Base-by-base conservation (phyloP, 768 basidiomycete genomes). In the Suillus alpinus region DNA sequence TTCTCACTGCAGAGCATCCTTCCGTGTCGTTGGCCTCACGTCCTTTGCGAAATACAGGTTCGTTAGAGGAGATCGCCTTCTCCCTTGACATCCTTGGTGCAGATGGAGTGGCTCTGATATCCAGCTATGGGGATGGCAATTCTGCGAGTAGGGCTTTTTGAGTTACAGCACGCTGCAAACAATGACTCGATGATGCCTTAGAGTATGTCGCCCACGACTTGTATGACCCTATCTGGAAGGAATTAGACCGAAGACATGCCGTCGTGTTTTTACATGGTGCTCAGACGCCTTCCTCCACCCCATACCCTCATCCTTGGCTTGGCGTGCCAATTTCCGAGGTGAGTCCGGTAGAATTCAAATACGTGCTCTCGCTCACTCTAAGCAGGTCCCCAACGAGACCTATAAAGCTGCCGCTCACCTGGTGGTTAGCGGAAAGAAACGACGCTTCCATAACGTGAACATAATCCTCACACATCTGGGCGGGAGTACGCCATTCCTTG, bases 341-440 rank as follows among this genome's bases (percentile, higher is more conserved):
- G 68, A 59, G 71, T 53, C 36, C 34, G 18, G 23, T 31, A 55
- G 46, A 41, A 20, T 51, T 62, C 53, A 59, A 59, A 56, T 47
- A 61, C 36, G n/a, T 29, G 53, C 49, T 58, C 26, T 39, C 13
- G 41, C 31, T 16, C 4, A 60, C 60, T 56, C 41, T 46, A 41
- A 43, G 59, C 59, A 91, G 89, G 88, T 89, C 0, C 90, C 89
- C 7, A 87, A 90, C 68, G 90, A 92, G 72, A 92, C 90, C 0
- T 91, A 85, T 78, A 91, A 91, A 75, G 91, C 88, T 1, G 89
- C 89, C 37, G 85, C 89, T 3, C 87, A 90, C 68, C 81, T 92
- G 52, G 88, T 92, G 50, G 85, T 91, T 26, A 82, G 87, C 0
- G 87, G 88, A 50, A 82, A 78, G 67, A 89, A 87, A 70, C 85